Evolutionary conservation across 805 yeast species (phyloP), one percentile per base, ranked within the genome.

Genomic region (Danielia oregonensis): DNA sequence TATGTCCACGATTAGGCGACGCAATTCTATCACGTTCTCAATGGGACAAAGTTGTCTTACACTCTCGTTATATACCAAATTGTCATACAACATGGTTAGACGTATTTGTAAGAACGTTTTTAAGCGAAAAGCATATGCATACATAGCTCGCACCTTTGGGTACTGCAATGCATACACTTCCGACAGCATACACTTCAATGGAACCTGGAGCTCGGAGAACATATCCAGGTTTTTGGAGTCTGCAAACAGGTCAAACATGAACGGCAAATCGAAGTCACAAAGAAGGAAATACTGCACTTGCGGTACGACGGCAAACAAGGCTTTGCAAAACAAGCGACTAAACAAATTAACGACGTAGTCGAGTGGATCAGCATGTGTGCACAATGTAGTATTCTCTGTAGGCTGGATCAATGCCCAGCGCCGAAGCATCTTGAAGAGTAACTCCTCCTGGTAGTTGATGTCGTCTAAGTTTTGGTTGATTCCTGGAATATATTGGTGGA

Each of bases 181-280:
- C 12, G 33, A 32, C 5, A 48, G 37, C 6, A 52, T 24, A 17
- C 33, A 28, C 7, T 29, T 35, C 5, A 12, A 22, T 3, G 55
- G 54, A 14, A 27, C 29, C 16, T 49, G 55, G 23, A 62, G 42
- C 25, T 49, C 52, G 24, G 26, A 31, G 32, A 43, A 54, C 4
- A 62, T 50, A 13, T 54, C 55, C 6, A 36, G 36, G 32, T 57
- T 65, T 14, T 50, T 39, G 14, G 44, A 40, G 24, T 36, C 37
- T 8, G 42, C 47, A 32, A 54, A 59, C 4, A 64, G 60, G 32
- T 65, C 70, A 27, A 59, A 40, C 63, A 63, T 63, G 35, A 65
- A 51, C 3, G 72, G 70, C 33, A 58, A 49, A 39, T 63, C 70
- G 39, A 65, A 65, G 46, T 65, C 72, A 17, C 69, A 39, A 8